Evolutionary conservation across 495 filamentous ascomycete genomes (phyloP).

Genomic region (Bombardia bombarda): DNA sequence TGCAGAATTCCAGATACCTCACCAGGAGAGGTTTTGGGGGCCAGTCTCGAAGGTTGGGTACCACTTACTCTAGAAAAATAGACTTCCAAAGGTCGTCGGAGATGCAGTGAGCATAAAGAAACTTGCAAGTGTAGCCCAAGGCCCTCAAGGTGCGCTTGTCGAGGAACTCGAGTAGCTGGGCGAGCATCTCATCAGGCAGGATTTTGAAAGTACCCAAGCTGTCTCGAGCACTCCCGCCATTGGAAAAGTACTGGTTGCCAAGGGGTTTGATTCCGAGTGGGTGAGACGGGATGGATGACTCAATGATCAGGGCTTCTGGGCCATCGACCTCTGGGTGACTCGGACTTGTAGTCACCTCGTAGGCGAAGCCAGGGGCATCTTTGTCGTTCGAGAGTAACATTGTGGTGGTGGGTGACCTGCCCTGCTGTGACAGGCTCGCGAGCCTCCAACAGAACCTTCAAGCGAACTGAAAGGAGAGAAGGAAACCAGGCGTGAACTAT

Average conservation of each 20-base stretch:
- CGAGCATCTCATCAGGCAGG: constrained; percentile 76
- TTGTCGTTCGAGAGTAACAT: constrained; percentile 19
- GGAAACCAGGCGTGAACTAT: no score
- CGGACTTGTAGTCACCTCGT: constrained; percentile 8
- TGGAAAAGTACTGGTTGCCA: constrained; percentile 70
- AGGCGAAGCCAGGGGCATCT: constrained; percentile 1
- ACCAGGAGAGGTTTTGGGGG: no score
- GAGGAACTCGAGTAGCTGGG: constrained; percentile 67
- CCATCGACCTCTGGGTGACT: constrained; percentile 9
- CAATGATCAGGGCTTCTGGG: constrained; percentile 5
- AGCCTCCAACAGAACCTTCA: no score
- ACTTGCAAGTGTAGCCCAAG: constrained; percentile 78
- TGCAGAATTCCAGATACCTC: no score
- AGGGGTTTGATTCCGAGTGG: constrained; percentile 79
- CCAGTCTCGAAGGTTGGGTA: constrained; percentile 5
- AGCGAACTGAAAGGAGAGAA: no score
- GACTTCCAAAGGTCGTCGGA: constrained; percentile 88
- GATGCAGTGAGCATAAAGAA: constrained; percentile 78
- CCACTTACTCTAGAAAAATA: constrained; percentile 74
- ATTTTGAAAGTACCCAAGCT: constrained; percentile 53
- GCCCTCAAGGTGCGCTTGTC: constrained; percentile 53
- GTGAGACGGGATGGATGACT: constrained; percentile 59
- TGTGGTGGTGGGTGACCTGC: no score
- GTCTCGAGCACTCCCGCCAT: constrained; percentile 55
- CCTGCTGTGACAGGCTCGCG: neutral